Base-by-base conservation (phyloP, 2,329 filamentous ascomycete species). In the Aspergillus quadricinctus region DNA sequence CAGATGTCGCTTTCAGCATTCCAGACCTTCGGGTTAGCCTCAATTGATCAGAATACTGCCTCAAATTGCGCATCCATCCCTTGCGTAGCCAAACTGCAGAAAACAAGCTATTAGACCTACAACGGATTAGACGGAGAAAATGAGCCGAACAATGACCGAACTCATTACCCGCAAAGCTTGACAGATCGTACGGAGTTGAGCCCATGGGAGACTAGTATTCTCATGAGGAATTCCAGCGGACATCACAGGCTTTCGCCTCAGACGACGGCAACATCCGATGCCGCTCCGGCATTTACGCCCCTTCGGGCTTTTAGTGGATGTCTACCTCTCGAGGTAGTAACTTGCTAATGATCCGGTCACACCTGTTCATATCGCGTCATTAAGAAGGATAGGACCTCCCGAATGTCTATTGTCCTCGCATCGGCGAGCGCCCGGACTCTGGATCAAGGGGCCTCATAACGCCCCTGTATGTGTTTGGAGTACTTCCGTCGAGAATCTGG, bases 341-440 rank as follows among this genome's bases (percentile, higher is more conserved):
- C 14, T 37, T 37, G 31, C 31, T 17, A 37, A 37, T 37, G 31
- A 37, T 14, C 6, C 31, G 31, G 31, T 37, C 31, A 37, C 31
- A 37, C 31, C 17, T 37, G 14, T n/a, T 37, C 14, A 37, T 37
- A 7, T 14, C 14, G 31, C 31, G 2, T 37, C 14, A 37, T 17
- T 37, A 17, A 37, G 14, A 17, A 37, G 31, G 14, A 37, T n/a
- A 37, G 31, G 31, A 37, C 31, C 17, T 37, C 14, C 31, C 31
- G 31, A 17, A 37, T 14, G 31, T 37, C 31, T 37, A 17, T 17
- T 37, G 31, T 37, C 58, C 61, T 4, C 60, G 58, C 21, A 59
- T 64, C 23, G 60, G 59, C 52, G 50, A 60, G 25, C 57, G 60
- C 10, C 52, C 62, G 8, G 53, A 64, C 37, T 45, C 41, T 45